These are phyloP conservation scores for Trametes meyenii DNA, from an alignment of 768 basidiomycete genomes.

Conservation along the genomic window DNA sequence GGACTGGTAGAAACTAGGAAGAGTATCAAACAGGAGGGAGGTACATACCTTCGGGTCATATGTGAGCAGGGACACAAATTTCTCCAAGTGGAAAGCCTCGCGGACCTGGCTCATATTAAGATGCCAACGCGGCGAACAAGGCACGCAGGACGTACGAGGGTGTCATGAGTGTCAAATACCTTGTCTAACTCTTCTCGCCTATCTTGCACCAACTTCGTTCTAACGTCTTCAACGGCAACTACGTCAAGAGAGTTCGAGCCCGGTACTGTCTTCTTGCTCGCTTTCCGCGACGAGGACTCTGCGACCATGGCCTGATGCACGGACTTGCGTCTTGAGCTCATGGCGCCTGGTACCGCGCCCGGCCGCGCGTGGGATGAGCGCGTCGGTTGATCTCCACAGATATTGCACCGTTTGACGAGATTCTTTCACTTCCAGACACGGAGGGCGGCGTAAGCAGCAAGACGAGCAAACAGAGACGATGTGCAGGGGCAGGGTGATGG, in stretches of 20 bases:
- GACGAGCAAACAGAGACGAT: background rate
- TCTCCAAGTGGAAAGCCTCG: constrained; percentile 87
- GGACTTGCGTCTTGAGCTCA: constrained; percentile 21
- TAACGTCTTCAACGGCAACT: constrained; percentile 38
- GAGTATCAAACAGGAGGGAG: background rate
- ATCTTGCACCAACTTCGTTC: constrained; percentile 52
- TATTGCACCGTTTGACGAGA: constrained; percentile 62
- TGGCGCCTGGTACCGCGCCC: constrained; percentile 11
- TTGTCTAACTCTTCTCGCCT: constrained; percentile 61
- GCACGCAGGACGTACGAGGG: constrained; percentile 53
- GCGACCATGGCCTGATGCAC: background rate
- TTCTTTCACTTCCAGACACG: constrained; percentile 51
- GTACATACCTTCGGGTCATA: constrained; percentile 73
- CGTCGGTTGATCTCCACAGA: constrained; percentile 58
- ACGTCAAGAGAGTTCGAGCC: constrained; percentile 6
- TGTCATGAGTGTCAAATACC: constrained; percentile 70
- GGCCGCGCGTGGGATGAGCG: constrained; percentile 26
- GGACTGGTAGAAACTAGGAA: too few species aligned
- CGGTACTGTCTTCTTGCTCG: background rate
- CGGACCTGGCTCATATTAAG: constrained; percentile 55
- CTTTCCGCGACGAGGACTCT: background rate
- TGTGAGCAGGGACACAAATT: constrained; percentile 72
- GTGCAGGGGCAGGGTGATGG: constrained; percentile 20
- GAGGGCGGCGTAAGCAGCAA: background rate
- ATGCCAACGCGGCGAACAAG: constrained; percentile 6